phyloP scores from a whole-genome alignment of 768 basidiomycete species.

The Xerocomus potaroensis region DNA sequence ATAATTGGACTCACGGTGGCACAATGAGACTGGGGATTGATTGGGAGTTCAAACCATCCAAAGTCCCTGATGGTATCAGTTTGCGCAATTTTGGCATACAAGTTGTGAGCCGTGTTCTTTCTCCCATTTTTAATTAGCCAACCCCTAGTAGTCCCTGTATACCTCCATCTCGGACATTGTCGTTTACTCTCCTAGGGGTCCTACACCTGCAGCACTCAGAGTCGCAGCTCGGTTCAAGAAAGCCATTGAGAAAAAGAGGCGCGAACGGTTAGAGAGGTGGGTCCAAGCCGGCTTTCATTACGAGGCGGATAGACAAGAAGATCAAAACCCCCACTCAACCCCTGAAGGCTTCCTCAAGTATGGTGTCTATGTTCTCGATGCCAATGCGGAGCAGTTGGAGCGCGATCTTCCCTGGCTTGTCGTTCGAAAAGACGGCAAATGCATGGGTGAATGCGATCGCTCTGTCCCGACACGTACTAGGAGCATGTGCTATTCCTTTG shows the following conservation, averaged over 20 bases:
- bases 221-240: constrained; percentile 64
- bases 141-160: constrained; percentile 64
- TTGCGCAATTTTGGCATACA: constrained; percentile 88
- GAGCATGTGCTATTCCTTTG: not conserved
- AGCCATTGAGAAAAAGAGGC: constrained; percentile 56
- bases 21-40: constrained; percentile 23
- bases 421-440: constrained; percentile 26
- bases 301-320: constrained; percentile 3
- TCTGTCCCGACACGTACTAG: not conserved
- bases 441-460: constrained; percentile 19
- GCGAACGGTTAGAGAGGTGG: constrained; percentile 39
- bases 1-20: constrained; percentile 17
- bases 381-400: constrained; percentile 23
- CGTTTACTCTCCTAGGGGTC: constrained; percentile 75
- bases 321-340: constrained; percentile 21
- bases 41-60: constrained; percentile 66
- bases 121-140: not conserved
- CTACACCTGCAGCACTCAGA: constrained; percentile 46
- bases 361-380: constrained; percentile 30
- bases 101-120: constrained; percentile 51
- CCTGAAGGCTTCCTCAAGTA: constrained; percentile 29
- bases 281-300: constrained; percentile 14
- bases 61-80: constrained; percentile 78
- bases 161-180: constrained; percentile 88
- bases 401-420: constrained; percentile 28